These are phyloP conservation scores for Tylopilus vinaceipallidus DNA, from an alignment of 768 basidiomycete species.

Conservation along the genomic window DNA sequence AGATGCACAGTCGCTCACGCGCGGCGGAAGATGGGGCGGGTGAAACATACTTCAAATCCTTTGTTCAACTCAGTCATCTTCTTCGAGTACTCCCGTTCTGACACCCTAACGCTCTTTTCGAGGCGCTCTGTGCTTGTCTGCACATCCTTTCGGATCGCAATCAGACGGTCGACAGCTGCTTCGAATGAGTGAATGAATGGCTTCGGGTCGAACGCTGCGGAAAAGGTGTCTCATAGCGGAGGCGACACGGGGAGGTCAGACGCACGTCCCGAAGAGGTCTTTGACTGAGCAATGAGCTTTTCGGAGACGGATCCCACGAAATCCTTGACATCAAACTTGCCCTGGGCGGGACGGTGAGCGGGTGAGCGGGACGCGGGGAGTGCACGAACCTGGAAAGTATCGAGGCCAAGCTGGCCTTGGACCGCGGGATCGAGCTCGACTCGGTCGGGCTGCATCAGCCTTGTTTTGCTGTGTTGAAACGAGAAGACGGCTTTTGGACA, in stretches of 20 bases:
- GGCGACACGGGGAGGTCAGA: constrained; percentile 29
- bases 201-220: constrained; percentile 85
- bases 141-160: constrained; percentile 85
- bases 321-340: constrained; percentile 90
- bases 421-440: constrained; percentile 49
- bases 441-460: constrained; percentile 11
- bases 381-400: constrained; percentile 64
- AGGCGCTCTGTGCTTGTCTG: constrained; percentile 87
- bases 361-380: too few relatives aligned
- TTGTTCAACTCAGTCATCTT: constrained; percentile 91
- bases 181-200: constrained; percentile 94
- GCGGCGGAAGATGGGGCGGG: background rate
- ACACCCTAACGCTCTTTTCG: constrained; percentile 84
- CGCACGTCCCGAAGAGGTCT: constrained; percentile 77
- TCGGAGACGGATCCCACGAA: constrained; percentile 86
- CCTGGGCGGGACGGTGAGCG: constrained; percentile 41
- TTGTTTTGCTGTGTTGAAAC: constrained; percentile 36
- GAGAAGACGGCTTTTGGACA: constrained; percentile 10
- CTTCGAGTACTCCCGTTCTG: constrained; percentile 92
- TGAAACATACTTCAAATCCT: constrained; percentile 81
- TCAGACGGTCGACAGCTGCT: constrained; percentile 82
- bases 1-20: background rate
- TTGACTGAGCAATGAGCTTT: constrained; percentile 83
- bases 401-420: constrained; percentile 51
- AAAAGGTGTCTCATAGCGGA: constrained; percentile 7